Base-by-base conservation (phyloP, 345 rosid species). In the Brassica juncea region DNA sequence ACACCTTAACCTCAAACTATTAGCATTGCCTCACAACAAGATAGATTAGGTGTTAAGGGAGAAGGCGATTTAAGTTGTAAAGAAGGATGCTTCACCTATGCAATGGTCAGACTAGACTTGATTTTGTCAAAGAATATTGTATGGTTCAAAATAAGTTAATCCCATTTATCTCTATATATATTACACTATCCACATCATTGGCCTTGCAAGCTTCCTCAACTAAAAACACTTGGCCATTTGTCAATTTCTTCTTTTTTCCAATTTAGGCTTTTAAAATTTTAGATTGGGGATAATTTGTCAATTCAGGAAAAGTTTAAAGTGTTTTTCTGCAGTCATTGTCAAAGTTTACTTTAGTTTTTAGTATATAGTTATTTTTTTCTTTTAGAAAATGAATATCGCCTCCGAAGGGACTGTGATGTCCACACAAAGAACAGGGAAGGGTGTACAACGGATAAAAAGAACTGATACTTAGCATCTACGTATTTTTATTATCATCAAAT, bases 401-500 rank as follows among this genome's bases (percentile, higher is more conserved):
- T 47, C 55, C 16, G 55, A 44, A 44, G 61, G 21, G 31, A 25
- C 8, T 25, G 4, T 30, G 19, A 62, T 30, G 39, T 30, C 37
- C 66, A 62, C n/a, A 25, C 8, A 57, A 27, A 14, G 19, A 1
- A 61, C 4, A 28, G 5, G 14, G 66, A 30, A 62, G 66, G 37
- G 15, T 30, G 37, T 30, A 31, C 27, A 64, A 0, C 19, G 23
- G 68, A 42, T 25, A 57, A 7, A 47, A 5, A 15, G 21, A 63
- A 64, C 4, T 19, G 28, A 21, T 19, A 19, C 19, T 19, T 0
- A 66, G 35, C 55, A 74, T 74, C 65, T 74, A 66, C 65, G 23
- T 4, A n/a, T 1, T 57, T 71, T 78, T 78, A 76, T 34, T 64
- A 35, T 55, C 23, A 72, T 72, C 82, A 58, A 78, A 72, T 66